Evolutionary conservation across 345 rosid genomes (phyloP).

Genomic region (Xanthoceras sorbifolium): DNA sequence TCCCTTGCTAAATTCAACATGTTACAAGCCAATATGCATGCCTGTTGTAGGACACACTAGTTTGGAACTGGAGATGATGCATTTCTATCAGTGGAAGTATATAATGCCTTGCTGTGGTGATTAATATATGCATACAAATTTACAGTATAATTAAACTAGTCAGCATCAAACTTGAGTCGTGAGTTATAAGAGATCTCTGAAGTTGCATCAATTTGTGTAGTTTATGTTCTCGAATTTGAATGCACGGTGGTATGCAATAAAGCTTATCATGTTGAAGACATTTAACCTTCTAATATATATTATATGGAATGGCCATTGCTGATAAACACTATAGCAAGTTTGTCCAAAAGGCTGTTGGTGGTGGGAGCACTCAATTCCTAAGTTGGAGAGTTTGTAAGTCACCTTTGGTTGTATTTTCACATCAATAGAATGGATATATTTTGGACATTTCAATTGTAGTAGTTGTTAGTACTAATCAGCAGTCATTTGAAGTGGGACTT

Average conservation of each 20-base stretch:
- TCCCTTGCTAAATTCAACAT: background rate
- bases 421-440: background rate
- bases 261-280: background rate
- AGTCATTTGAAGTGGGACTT: too few species aligned
- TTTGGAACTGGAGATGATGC: background rate
- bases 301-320: background rate
- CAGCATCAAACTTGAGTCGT: background rate
- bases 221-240: background rate
- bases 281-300: background rate
- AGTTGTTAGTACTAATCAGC: too few species aligned
- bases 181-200: background rate
- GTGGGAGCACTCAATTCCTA: background rate
- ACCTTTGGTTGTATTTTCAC: background rate
- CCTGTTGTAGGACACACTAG: background rate
- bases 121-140: background rate
- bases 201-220: background rate
- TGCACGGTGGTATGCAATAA: background rate
- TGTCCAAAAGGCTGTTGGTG: background rate
- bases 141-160: background rate
- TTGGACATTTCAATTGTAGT: too few species aligned
- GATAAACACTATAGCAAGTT: background rate
- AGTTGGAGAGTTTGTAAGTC: background rate
- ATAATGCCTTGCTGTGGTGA: background rate
- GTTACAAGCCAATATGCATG: background rate
- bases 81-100: background rate